Evolutionary conservation across 192 early-diverging fungal species (phyloP).

Genomic region (Umbelopsis isabellina): DNA sequence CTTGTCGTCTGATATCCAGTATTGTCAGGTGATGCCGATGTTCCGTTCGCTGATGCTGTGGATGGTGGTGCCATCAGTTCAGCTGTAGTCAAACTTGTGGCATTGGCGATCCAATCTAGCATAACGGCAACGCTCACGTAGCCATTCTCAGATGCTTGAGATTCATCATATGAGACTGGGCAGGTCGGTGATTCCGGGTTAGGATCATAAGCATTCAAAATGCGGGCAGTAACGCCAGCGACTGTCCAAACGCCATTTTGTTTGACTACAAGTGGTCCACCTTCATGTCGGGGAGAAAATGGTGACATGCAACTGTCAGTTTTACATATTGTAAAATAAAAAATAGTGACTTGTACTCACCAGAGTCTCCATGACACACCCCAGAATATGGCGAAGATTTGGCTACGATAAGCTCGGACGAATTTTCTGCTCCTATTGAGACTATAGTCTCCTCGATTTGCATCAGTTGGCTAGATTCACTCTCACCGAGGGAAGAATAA

Average conservation of each 20-base stretch:
- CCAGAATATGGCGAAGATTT: not conserved
- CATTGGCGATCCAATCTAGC: conserved; percentile 3
- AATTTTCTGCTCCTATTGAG: not conserved
- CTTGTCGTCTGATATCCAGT: conserved; percentile 2
- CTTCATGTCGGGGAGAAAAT: not conserved
- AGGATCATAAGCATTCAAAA: conserved; percentile 14
- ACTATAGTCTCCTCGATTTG: not conserved
- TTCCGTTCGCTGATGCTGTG: not conserved
- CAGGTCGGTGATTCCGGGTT: not conserved
- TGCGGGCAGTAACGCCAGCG: not conserved
- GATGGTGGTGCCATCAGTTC: not conserved
- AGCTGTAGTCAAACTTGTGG: not conserved
- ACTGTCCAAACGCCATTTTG: conserved; percentile 16
- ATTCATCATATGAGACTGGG: conserved; percentile 6
- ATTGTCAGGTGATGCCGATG: not conserved
- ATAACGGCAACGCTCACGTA: not conserved
- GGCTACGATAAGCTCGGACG: not conserved
- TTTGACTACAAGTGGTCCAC: not conserved
- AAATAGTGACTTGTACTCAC: not conserved
- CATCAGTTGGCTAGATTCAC: not conserved
- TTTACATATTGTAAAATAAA: not conserved
- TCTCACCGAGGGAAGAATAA: not conserved
- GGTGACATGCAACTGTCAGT: not conserved
- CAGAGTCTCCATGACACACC: conserved; percentile 12
- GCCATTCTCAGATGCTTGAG: not conserved